Conservation (phyloP, 228 moss, liverwort and hornwort genomes). For the Sphagnum fallax region DNA sequence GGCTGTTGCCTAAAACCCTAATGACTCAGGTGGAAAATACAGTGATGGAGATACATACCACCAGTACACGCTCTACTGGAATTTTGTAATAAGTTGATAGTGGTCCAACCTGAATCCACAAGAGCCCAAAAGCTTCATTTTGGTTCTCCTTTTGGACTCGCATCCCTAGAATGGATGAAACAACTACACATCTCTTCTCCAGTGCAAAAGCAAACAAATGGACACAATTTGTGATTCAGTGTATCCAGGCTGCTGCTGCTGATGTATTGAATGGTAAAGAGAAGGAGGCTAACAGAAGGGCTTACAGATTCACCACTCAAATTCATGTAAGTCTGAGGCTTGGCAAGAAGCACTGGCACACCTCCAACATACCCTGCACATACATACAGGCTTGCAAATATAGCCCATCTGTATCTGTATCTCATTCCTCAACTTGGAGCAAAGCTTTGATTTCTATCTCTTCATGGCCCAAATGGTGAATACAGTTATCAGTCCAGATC, state of each 20-base stretch:
- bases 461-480: too few species aligned
- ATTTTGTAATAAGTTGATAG: slow-evolving; percentile 93
- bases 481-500: too few species aligned
- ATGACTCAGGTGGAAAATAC: too few species aligned
- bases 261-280: neutral
- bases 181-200: too few species aligned
- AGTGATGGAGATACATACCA: slow-evolving; percentile 26
- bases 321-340: slow-evolving; percentile 98
- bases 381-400: slow-evolving; percentile 44
- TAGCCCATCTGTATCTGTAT: slow-evolving; percentile 22
- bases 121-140: too few species aligned
- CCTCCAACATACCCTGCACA: slow-evolving; percentile 85
- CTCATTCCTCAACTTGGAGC: slow-evolving; percentile 11
- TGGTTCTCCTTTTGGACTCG: too few species aligned
- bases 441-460: too few species aligned
- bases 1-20: too few species aligned
- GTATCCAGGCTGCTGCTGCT: too few species aligned
- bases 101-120: slow-evolving; percentile 53
- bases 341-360: slow-evolving; percentile 90
- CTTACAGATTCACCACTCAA: slow-evolving; percentile 97
- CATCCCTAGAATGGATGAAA: too few species aligned
- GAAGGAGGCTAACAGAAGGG: neutral
- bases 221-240: too few species aligned
- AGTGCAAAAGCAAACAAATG: too few species aligned
- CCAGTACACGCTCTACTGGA: slow-evolving; percentile 77